Base-by-base conservation (phyloP, 768 basidiomycete species). In the Pleurotus platypus region DNA sequence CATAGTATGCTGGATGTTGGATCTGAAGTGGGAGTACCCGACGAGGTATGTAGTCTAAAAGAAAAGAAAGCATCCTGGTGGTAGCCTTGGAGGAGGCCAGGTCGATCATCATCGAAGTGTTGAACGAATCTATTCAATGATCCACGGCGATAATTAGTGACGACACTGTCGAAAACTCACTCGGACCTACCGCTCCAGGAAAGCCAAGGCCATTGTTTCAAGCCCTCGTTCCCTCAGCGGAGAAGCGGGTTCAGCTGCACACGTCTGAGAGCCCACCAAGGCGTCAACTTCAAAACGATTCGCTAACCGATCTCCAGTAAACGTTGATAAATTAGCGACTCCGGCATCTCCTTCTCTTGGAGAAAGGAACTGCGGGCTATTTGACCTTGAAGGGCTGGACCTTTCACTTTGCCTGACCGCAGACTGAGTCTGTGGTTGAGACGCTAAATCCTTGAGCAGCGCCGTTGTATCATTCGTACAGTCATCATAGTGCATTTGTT, bases 61-160 rank as follows among this genome's bases (percentile, higher is more conserved):
- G 51, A 54, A 39, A 54, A 54, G 38, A 40, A 54, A n/a, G 51
- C 51, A 26, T 42, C 39, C n/a, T 39, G 22, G 42, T 54, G 51
- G 24, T 54, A 54, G 18, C 37, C 51, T n/a, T 4, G 20, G 24
- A 40, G 51, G 16, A 54, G 15, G 13, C 15, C 37, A 26, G 51
- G 4, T 6, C 51, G 51, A 42, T 54, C 18, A 38, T 20, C 39
- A 42, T 54, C 37, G 38, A 54, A 54, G 20, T 22, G 35, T 24
- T 54, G 51, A 16, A 54, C 20, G 13, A 39, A 54, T 15, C 51
- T 54, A 38, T 15, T 12, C 39, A 18, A 35, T 35, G 30, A 35
- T 35, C 30, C 30, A 35, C 30, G 30, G 30, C 9, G 3, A 35
- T 35, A 11, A 35, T 35, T 35, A 35, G 30, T 11, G 30, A 35